Evolutionary conservation across 192 early-diverging fungal genomes (phyloP).

Genomic region (Jimgerdemannia lactiflua): DNA sequence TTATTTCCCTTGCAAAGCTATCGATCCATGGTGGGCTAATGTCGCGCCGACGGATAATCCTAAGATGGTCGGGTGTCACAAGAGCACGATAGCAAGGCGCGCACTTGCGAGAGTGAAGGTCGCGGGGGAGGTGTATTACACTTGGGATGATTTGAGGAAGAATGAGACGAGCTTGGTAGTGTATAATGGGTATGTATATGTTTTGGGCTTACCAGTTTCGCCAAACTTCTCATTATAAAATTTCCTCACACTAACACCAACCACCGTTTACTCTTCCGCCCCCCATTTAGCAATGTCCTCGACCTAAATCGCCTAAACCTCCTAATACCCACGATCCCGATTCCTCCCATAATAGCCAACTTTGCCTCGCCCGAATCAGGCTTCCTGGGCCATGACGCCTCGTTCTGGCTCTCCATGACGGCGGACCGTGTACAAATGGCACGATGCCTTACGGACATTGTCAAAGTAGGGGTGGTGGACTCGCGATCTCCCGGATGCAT

Average conservation of each 20-base stretch:
- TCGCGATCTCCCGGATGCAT: constrained; percentile 78
- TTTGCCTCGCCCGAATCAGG: constrained; percentile 33
- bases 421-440: constrained; percentile 52
- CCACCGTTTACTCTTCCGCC: not conserved
- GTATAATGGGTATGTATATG: constrained; percentile 58
- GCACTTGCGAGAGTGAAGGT: constrained; percentile 44
- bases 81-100: constrained; percentile 34
- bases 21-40: constrained; percentile 34
- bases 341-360: constrained; percentile 36
- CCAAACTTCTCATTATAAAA: not conserved
- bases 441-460: constrained; percentile 73
- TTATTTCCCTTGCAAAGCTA: constrained; percentile 72
- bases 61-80: constrained; percentile 59
- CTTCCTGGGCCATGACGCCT: constrained; percentile 54
- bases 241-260: too few relatives aligned
- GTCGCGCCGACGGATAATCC: constrained; percentile 53
- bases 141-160: constrained; percentile 61
- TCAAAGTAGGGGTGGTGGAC: constrained; percentile 81
- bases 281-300: constrained; percentile 48
- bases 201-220: not conserved
- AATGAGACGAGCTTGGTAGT: constrained; percentile 56
- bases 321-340: constrained; percentile 51
- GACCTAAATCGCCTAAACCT: constrained; percentile 65
- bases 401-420: constrained; percentile 41
- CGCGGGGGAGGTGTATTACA: constrained; percentile 62